Evolutionary conservation across 176 grass and related monocot species (phyloP).

Genomic region (Oryza meyeriana): DNA sequence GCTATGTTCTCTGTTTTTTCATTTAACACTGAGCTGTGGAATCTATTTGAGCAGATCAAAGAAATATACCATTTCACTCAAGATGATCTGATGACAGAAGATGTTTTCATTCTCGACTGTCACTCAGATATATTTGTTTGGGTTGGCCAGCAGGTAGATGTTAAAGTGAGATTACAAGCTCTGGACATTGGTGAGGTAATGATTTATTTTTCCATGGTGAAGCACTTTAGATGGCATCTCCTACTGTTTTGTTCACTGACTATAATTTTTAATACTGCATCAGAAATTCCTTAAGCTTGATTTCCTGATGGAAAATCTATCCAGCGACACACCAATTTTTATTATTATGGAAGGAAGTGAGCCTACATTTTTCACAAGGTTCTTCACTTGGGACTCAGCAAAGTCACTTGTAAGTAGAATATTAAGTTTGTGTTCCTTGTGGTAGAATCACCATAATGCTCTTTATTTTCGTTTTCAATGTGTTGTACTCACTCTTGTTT

Average conservation of each 20-base stretch:
- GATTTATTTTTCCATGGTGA: conserved; percentile 8
- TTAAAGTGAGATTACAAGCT: conserved; percentile 76
- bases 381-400: conserved; percentile 77
- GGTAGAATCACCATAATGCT: not conserved
- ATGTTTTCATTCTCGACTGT: conserved; percentile 87
- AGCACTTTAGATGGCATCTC: not conserved
- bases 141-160: conserved; percentile 77
- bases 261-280: conserved; percentile 12
- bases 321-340: conserved; percentile 65
- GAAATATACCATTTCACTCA: conserved; percentile 87
- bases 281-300: conserved; percentile 92
- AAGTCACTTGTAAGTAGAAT: conserved; percentile 67
- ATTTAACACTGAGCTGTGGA: conserved; percentile 2
- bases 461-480: conserved; percentile 13
- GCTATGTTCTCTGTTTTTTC: not conserved
- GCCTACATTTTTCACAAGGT: conserved; percentile 81
- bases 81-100: conserved; percentile 96
- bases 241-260: conserved; percentile 1
- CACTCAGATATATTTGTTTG: conserved; percentile 72
- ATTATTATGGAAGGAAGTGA: conserved; percentile 76
- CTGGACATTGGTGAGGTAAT: conserved; percentile 70
- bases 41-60: conserved; percentile 56
- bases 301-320: conserved; percentile 72
- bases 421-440: conserved; percentile 16
- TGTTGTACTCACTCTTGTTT: conserved; percentile 7